Evolutionary conservation across 768 basidiomycete species (phyloP).

Genomic region (Heimioporus sp.): DNA sequence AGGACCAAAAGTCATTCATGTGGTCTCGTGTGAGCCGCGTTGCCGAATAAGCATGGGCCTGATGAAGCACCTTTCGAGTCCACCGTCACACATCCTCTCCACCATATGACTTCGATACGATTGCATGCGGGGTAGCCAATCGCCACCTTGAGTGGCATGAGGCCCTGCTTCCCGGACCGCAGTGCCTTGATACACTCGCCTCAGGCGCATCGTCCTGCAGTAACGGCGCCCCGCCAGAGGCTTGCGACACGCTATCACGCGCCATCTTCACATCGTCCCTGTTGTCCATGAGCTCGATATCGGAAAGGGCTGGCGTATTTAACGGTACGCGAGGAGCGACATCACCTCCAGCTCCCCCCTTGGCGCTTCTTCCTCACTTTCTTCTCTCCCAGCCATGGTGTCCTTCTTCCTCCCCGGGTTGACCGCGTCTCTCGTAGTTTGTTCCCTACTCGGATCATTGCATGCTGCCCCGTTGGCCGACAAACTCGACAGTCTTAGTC

Average conservation of each 20-base stretch:
- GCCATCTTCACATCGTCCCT: slow-evolving; percentile 2
- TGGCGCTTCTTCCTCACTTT: not conserved
- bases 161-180: slow-evolving; percentile 2
- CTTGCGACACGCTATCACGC: not conserved
- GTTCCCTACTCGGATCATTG: slow-evolving; percentile 7
- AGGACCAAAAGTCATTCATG: not conserved
- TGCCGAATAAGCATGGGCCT: not conserved
- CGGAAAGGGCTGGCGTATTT: slow-evolving; percentile 13
- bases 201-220: not conserved
- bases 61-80: not conserved
- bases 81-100: not conserved
- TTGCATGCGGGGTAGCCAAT: not conserved
- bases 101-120: not conserved
- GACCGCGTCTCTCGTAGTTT: not conserved
- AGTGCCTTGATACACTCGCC: slow-evolving; percentile 4
- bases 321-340: not conserved
- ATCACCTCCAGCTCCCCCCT: not conserved
- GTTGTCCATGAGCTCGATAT: slow-evolving; percentile 2
- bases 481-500: slow-evolving; percentile 21
- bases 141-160: not conserved
- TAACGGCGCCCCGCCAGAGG: no score
- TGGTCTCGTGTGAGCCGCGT: not conserved
- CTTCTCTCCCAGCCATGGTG: slow-evolving; percentile 7
- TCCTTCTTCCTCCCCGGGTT: slow-evolving; percentile 4
- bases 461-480: slow-evolving; percentile 19